Evolutionary conservation across 2,329 filamentous ascomycete species (phyloP), one percentile per base, ranked within the genome.

Genomic region (Exophiala dermatitidis): DNA sequence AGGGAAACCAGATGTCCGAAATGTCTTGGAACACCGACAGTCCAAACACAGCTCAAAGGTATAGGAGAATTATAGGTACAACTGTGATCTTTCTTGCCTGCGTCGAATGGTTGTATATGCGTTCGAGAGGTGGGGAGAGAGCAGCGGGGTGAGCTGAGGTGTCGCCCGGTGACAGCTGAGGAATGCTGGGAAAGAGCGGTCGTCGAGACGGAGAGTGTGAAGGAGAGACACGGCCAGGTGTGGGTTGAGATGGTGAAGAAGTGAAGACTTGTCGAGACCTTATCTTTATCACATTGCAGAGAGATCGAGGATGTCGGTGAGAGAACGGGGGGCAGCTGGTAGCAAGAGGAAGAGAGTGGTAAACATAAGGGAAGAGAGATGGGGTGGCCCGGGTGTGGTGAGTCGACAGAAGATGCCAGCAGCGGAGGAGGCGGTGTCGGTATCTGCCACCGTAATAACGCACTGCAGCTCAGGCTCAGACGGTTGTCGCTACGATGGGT

Each of bases 221-320:
- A 54, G 48, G 49, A 59, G 51, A 47, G 52, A 59, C 57, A 56
- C 57, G 53, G 51, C 57, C 53, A 56, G 57, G 57, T 56, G 53
- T 50, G 40, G 5, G 29, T 43, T 45, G 51, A 46, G 46, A 44
- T 52, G 46, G 48, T 44, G 53, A 48, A 44, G 52, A 50, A 49
- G 29, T 49, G 51, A 52, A 49, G 38, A 52, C 51, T 59, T 46
- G 48, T 54, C 26, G 36, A 51, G 52, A 43, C 28, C 41, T 52
- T 57, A 43, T 54, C 41, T 43, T 46, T 49, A 51, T 59, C 48
- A 59, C 57, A 59, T 59, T 54, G 57, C 57, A 57, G 54, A 49
- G 48, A 37, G 54, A 49, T 56, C 50, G 52, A 48, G 28, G 38
- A 36, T 43, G 41, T 19, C 38, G 48, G 52, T 48, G 46, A 31